Conservation (phyloP, 2,329 filamentous ascomycete genomes). For the Aspergillus alliaceus region DNA sequence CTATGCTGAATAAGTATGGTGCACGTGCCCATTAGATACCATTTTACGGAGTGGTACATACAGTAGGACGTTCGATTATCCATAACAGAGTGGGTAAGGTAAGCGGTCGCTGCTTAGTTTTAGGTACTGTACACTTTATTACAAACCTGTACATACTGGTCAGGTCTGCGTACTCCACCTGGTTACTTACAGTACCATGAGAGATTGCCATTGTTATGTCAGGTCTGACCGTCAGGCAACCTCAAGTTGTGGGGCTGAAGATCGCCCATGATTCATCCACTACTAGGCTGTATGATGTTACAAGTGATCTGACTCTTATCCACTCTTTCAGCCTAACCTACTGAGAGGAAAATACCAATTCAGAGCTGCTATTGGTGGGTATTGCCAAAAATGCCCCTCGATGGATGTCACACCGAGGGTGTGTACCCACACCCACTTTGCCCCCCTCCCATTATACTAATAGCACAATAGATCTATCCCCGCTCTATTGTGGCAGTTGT, state of each 20-base stretch:
- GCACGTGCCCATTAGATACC: too few species aligned
- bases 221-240: conserved; percentile 9
- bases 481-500: conserved; percentile 17
- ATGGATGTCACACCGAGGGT: conserved; percentile 4
- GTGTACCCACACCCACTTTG: neutral
- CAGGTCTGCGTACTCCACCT: too few species aligned
- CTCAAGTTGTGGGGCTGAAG: conserved; percentile 3
- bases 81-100: too few species aligned
- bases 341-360: conserved; percentile 3
- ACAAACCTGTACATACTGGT: too few species aligned
- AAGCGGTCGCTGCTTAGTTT: too few species aligned
- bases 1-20: too few species aligned
- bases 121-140: too few species aligned
- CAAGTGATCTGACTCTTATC: conserved; percentile 12
- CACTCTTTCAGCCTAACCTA: conserved; percentile 10
- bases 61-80: too few species aligned
- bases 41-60: too few species aligned
- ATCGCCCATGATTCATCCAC: conserved; percentile 5
- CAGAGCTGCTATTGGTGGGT: conserved; percentile 14
- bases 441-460: conserved; percentile 1
- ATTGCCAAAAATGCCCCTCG: conserved; percentile 8
- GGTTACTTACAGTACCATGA: too few species aligned
- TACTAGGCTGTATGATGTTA: neutral
- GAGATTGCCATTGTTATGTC: neutral
- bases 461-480: conserved; percentile 8